Base-by-base conservation (phyloP, 1,284 basidiomycete genomes). In the Tilletia indica region DNA sequence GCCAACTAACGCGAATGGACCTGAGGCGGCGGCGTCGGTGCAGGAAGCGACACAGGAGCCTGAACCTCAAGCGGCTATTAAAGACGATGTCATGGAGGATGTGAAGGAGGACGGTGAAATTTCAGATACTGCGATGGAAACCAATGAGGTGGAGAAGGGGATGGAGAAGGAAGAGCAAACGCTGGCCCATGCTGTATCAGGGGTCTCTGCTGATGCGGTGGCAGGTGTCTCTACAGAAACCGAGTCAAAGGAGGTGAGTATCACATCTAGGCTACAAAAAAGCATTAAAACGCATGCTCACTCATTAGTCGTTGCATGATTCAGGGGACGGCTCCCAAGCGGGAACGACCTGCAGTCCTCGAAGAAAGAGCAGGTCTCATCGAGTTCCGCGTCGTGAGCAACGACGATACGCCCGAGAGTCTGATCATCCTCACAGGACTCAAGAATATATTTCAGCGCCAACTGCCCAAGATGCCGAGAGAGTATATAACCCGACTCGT, bases 401-500 rank as follows among this genome's bases (percentile, higher is more conserved):
- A 97, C 76, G 92, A 96, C 80, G 88, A 89, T 25, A 86, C 89
- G 61, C 90, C 93, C 0, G 84, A 84, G 47, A 85, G 85, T 4
- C 87, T 92, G 51, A 90, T 98, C 71, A 90, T 99, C 70, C 88
- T 98, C 66, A 94, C 94, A 0, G 94, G 94, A 12, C 88, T 98
- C 73, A 99, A 98, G 86, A 96, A 94, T 34, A 90, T 99, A 34
- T 99, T 99, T 82, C 96, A 97, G 84, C 93, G 93, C 76, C 97
- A 99, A 85, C 86, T 99, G 5, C 97, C 97, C 8, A 98, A 98
- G 86, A 99, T 99, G 97, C 97, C 97, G 25, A 88, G 94, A 80
- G 97, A 99, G 84, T 99, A 99, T 82, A 99, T 99, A 77, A 93
- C 97, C 0, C 90, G 97, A 48, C 88, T 99, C 16, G 96, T 99